Conservation (phyloP, 768 basidiomycete genomes). For the Boletus tomentosulus region DNA sequence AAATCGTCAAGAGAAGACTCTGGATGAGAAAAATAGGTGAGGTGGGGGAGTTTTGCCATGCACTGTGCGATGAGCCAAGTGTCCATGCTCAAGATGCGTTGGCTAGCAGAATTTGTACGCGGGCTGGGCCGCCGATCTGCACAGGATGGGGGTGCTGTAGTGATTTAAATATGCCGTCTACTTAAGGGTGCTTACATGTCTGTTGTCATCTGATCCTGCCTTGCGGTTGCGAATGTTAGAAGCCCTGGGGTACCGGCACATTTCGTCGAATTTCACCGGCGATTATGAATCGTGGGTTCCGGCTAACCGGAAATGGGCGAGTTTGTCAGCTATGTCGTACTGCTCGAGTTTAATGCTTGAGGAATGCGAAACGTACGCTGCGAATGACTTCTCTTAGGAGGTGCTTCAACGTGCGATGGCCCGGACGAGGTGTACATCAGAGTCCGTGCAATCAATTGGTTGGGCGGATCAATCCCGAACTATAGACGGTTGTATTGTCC, state of each 20-base stretch:
- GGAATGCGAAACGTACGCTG: too few relatives aligned
- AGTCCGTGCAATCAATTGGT: not conserved
- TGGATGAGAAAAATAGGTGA: constrained; percentile 12
- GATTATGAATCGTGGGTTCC: not conserved
- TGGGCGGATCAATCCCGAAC: not conserved
- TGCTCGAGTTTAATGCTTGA: not conserved
- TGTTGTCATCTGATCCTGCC: not conserved
- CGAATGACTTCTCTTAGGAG: too few relatives aligned
- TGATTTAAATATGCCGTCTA: not conserved
- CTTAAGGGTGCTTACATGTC: too few relatives aligned
- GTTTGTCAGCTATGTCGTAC: not conserved
- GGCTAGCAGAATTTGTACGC: not conserved
- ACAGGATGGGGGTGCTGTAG: constrained; percentile 2
- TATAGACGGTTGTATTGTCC: not conserved
- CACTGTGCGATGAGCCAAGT: constrained; percentile 11
- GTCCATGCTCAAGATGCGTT: not conserved
- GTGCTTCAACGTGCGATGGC: not conserved
- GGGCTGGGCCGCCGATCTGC: not conserved
- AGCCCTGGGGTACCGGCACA: not conserved
- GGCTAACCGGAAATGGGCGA: not conserved
- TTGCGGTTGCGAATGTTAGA: not conserved
- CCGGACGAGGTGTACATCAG: not conserved
- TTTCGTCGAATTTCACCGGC: not conserved
- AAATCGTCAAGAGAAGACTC: constrained; percentile 13
- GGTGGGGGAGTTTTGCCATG: constrained; percentile 9